phyloP scores from a whole-genome alignment of 352 stramenopile species.

The Phytopythium cucurbitacearum region DNA sequence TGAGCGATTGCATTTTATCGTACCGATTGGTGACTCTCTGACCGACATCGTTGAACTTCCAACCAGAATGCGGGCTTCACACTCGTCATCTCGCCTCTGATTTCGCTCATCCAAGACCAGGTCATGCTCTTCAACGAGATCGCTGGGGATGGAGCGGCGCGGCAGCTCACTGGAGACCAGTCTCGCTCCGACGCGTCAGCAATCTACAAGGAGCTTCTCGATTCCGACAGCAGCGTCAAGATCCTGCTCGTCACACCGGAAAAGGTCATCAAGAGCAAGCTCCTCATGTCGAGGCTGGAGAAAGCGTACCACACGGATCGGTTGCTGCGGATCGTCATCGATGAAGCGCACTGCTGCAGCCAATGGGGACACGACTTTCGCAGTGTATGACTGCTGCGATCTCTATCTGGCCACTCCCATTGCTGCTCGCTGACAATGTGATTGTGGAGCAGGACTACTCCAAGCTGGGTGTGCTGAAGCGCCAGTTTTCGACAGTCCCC shows the following conservation, averaged over 20 bases:
- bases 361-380: slow-evolving; percentile 86
- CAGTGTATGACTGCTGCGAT: slow-evolving; percentile 23
- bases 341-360: slow-evolving; percentile 86
- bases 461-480: slow-evolving; percentile 89
- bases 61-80: slow-evolving; percentile 61
- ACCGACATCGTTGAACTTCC: neutral
- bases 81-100: slow-evolving; percentile 89
- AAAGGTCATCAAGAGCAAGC: slow-evolving; percentile 87
- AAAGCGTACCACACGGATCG: slow-evolving; percentile 75
- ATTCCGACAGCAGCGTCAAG: slow-evolving; percentile 47
- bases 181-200: slow-evolving; percentile 40
- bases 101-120: slow-evolving; percentile 93
- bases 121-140: slow-evolving; percentile 78
- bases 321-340: slow-evolving; percentile 92
- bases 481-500: slow-evolving; percentile 87
- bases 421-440: neutral
- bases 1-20: neutral
- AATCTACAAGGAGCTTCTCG: slow-evolving; percentile 84
- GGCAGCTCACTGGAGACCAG: slow-evolving; percentile 51
- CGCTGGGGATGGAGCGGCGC: slow-evolving; percentile 42
- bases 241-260: slow-evolving; percentile 92
- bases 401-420: neutral
- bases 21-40: neutral
- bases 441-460: slow-evolving; percentile 74
- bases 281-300: slow-evolving; percentile 89